These are phyloP conservation scores for Alternaria sp. DNA, from an alignment of 2,329 filamentous ascomycete species.

Conservation along the genomic window DNA sequence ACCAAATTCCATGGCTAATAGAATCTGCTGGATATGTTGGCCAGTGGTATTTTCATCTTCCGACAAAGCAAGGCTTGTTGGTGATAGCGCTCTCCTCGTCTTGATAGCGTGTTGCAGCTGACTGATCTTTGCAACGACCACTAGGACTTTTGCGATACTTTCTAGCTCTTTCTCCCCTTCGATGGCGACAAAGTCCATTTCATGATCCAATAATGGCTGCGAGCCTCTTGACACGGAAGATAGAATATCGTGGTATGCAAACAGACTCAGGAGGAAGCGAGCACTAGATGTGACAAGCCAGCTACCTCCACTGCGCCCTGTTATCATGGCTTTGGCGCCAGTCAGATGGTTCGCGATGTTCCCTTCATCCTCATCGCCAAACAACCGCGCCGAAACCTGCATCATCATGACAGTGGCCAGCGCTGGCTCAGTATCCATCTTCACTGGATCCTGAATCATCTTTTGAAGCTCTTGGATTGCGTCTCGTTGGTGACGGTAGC, in stretches of 20 bases:
- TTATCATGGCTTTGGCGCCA: constrained; percentile 42
- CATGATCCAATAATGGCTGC: constrained; percentile 31
- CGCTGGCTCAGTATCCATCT: constrained; percentile 27
- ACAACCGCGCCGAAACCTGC: constrained; percentile 40
- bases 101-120: constrained; percentile 31
- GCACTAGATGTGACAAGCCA: constrained; percentile 26
- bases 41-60: constrained; percentile 29
- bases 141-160: constrained; percentile 34
- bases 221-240: constrained; percentile 38
- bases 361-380: constrained; percentile 34
- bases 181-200: constrained; percentile 26
- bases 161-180: constrained; percentile 32
- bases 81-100: constrained; percentile 4
- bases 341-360: constrained; percentile 38
- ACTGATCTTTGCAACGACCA: constrained; percentile 37
- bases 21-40: constrained; percentile 22
- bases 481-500: constrained; percentile 37
- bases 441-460: constrained; percentile 30
- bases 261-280: constrained; percentile 37
- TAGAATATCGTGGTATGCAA: constrained; percentile 43
- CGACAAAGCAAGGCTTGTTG: constrained; percentile 12
- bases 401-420: constrained; percentile 44
- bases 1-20: constrained; percentile 26
- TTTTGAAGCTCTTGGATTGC: constrained; percentile 35
- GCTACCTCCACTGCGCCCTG: constrained; percentile 12